These are phyloP conservation scores for Rubroboletus satanas DNA, from an alignment of 768 basidiomycete genomes.

Conservation along the genomic window DNA sequence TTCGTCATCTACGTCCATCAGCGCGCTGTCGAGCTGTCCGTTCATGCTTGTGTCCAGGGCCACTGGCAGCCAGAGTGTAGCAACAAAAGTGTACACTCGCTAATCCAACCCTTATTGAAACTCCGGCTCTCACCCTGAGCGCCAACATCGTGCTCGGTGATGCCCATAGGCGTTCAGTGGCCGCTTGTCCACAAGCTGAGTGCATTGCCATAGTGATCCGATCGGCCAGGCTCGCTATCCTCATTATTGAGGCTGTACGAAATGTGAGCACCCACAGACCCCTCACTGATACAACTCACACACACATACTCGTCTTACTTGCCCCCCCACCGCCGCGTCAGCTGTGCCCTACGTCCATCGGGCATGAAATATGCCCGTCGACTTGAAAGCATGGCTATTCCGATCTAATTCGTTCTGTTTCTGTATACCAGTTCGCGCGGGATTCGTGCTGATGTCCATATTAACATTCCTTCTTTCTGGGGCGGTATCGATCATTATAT, in stretches of 20 bases:
- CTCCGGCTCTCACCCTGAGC: slow-evolving; percentile 16
- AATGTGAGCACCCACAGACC: not conserved
- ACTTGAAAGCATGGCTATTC: slow-evolving; percentile 43
- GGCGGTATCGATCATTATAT: slow-evolving; percentile 48
- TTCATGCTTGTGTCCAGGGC: slow-evolving; percentile 11
- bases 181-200: not conserved
- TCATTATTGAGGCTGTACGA: slow-evolving; percentile 1
- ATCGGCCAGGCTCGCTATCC: not conserved
- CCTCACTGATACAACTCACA: not conserved
- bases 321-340: not conserved
- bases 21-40: slow-evolving; percentile 18
- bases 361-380: slow-evolving; percentile 36
- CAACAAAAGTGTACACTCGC: slow-evolving; percentile 4
- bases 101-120: slow-evolving; percentile 13
- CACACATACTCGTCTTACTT: not conserved
- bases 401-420: slow-evolving; percentile 56
- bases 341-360: slow-evolving; percentile 2
- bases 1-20: slow-evolving; percentile 30
- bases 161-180: not conserved
- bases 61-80: not conserved
- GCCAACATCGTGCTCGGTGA: not conserved
- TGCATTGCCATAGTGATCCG: slow-evolving; percentile 14
- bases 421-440: slow-evolving; percentile 59
- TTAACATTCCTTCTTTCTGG: slow-evolving; percentile 54
- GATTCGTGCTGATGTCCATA: slow-evolving; percentile 53